Evolutionary conservation across 75 land plant genomes (phyloP).

Genomic region (Cryptomeria japonica): DNA sequence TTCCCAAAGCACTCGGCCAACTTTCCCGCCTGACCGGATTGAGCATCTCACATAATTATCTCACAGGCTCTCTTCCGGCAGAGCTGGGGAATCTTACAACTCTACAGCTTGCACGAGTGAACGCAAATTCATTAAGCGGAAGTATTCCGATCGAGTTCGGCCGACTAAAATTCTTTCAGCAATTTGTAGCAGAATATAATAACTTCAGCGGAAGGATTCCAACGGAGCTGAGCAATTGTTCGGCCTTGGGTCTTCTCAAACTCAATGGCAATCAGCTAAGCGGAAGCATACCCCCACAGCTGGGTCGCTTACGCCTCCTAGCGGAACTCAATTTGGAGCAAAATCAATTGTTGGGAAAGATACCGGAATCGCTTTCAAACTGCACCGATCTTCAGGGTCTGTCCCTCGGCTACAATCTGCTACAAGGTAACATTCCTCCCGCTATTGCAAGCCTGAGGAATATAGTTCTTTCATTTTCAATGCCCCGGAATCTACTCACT

Average conservation of each 20-base stretch:
- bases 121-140: slow-evolving; percentile 47
- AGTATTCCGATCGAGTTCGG: slow-evolving; percentile 53
- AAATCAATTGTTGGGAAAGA: slow-evolving; percentile 39
- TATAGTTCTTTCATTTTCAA: slow-evolving; percentile 40
- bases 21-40: slow-evolving; percentile 36
- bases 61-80: slow-evolving; percentile 61
- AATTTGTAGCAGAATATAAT: slow-evolving; percentile 38
- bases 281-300: slow-evolving; percentile 49
- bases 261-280: slow-evolving; percentile 41
- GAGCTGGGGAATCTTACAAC: slow-evolving; percentile 39
- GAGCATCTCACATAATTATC: slow-evolving; percentile 46
- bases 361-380: slow-evolving; percentile 41
- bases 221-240: slow-evolving; percentile 53
- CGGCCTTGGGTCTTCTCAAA: slow-evolving; percentile 27
- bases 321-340: slow-evolving; percentile 37
- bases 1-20: slow-evolving; percentile 52
- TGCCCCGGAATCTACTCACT: slow-evolving; percentile 42
- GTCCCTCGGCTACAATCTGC: slow-evolving; percentile 47
- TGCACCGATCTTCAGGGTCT: slow-evolving; percentile 33
- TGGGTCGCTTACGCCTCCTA: slow-evolving; percentile 36
- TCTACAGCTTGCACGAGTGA: slow-evolving; percentile 37
- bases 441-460: slow-evolving; percentile 26
- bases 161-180: slow-evolving; percentile 24
- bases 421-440: slow-evolving; percentile 45
- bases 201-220: slow-evolving; percentile 62